A percentile compares a stretch with the other conserved stretches of the same genome.
Conservation (phyloP, 2,329 filamentous ascomycete species). For the Endocalyx cinctus region DNA sequence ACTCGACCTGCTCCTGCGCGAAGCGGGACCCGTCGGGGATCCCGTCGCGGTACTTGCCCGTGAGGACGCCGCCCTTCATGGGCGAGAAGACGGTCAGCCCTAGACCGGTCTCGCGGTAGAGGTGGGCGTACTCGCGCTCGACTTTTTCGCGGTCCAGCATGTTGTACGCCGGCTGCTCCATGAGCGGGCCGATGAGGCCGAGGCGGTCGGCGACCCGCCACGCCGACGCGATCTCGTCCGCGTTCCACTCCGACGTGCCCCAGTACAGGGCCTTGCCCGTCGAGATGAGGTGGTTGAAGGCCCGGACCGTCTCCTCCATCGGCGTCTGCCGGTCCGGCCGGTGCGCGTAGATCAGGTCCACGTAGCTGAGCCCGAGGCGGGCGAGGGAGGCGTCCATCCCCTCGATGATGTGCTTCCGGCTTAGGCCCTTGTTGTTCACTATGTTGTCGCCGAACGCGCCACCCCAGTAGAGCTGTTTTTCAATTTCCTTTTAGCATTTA, state of each 20-base stretch:
- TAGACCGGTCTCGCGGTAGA: slow-evolving; percentile 48
- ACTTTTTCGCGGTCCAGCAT: slow-evolving; percentile 57
- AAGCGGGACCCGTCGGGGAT: slow-evolving; percentile 58
- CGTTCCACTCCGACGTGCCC: slow-evolving; percentile 59
- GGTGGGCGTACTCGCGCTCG: slow-evolving; percentile 55
- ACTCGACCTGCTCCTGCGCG: slow-evolving; percentile 56
- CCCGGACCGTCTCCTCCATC: slow-evolving; percentile 59
- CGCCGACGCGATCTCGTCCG: slow-evolving; percentile 55
- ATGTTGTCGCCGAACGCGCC: slow-evolving; percentile 18
- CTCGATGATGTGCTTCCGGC: slow-evolving; percentile 49
- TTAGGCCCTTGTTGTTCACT: slow-evolving; percentile 43
- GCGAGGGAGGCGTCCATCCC: slow-evolving; percentile 53
- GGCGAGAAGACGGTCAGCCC: slow-evolving; percentile 47
- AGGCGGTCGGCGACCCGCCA: slow-evolving; percentile 50
- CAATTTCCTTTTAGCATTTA: too few species aligned
- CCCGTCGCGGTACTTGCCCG: slow-evolving; percentile 61
- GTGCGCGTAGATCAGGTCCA: slow-evolving; percentile 61
- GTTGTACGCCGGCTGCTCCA: slow-evolving; percentile 53
- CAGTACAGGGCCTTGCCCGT: slow-evolving; percentile 60
- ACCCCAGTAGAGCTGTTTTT: too few species aligned
- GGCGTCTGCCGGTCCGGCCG: slow-evolving; percentile 53
- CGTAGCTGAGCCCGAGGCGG: slow-evolving; percentile 60
- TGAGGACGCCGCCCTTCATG: slow-evolving; percentile 52
- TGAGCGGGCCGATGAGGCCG: slow-evolving; percentile 50
- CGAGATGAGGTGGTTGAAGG: slow-evolving; percentile 44